These are phyloP conservation scores for Cryptococcus sp. DNA, from an alignment of 1,284 basidiomycete genomes.

Conservation along the genomic window DNA sequence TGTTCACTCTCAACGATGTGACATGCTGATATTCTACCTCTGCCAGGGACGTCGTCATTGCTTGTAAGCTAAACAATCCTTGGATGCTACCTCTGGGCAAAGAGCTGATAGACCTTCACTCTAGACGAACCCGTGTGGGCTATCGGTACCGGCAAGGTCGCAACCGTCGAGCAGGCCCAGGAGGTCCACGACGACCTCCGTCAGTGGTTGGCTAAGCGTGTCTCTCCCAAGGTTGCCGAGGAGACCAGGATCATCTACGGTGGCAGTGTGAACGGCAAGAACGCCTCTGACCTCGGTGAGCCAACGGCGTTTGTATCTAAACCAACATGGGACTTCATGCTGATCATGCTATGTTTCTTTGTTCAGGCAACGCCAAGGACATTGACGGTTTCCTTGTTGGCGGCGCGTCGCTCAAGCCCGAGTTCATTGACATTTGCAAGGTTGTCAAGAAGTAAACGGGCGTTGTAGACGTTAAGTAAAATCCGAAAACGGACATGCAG, in stretches of 20 bases:
- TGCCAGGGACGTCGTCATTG: conserved; percentile 81
- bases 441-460: conserved; percentile 43
- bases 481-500: conserved; percentile 2
- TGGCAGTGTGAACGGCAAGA: conserved; percentile 84
- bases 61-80: conserved; percentile 55
- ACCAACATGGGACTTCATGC: too few species aligned
- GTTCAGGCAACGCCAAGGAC: conserved; percentile 71
- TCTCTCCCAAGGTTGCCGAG: conserved; percentile 72
- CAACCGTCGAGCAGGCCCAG: conserved; percentile 79
- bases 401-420: conserved; percentile 95
- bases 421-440: conserved; percentile 92
- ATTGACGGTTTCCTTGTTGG: conserved; percentile 99
- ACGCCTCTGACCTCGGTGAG: conserved; percentile 82
- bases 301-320: conserved; percentile 2
- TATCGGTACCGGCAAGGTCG: conserved; percentile 96
- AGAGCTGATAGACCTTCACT: background rate
- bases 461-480: background rate
- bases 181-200: conserved; percentile 87
- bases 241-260: conserved; percentile 90
- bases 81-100: background rate
- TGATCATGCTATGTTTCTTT: background rate
- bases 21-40: conserved; percentile 2
- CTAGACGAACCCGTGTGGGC: conserved; percentile 92
- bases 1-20: background rate
- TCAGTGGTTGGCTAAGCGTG: conserved; percentile 66